These are phyloP conservation scores for Ophiostoma novo-ulmi DNA, from an alignment of 2,329 filamentous ascomycete genomes.

Conservation along the genomic window DNA sequence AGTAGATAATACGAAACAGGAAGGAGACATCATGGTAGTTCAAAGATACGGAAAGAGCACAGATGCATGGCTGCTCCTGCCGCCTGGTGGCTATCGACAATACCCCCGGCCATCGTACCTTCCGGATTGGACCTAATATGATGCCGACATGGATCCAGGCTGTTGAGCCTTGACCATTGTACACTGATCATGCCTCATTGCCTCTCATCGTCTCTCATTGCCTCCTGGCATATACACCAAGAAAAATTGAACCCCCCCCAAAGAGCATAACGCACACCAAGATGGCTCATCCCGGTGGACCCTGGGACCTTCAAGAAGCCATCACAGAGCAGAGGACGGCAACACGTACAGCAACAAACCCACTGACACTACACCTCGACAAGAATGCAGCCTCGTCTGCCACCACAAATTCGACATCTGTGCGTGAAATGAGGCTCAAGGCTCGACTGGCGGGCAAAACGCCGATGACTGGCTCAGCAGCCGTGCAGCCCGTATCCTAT, in stretches of 20 bases:
- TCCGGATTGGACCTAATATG: background rate
- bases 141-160: background rate
- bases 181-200: background rate
- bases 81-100: background rate
- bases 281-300: constrained; percentile 13
- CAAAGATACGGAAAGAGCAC: background rate
- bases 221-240: background rate
- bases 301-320: constrained; percentile 27
- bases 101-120: constrained; percentile 7
- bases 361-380: constrained; percentile 18
- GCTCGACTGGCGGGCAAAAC: background rate
- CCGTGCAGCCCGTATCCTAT: background rate
- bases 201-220: background rate
- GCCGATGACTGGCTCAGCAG: background rate
- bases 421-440: background rate
- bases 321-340: constrained; percentile 24
- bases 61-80: background rate
- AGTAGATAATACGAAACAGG: background rate
- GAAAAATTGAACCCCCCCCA: background rate
- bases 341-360: constrained; percentile 1
- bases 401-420: background rate
- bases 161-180: background rate
- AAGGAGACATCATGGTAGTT: background rate
- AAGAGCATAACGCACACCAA: background rate
- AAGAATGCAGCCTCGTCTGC: background rate